Evolutionary conservation across 768 basidiomycete species (phyloP), one percentile per base, ranked within the genome.

Genomic region (Leccinum obscurum): DNA sequence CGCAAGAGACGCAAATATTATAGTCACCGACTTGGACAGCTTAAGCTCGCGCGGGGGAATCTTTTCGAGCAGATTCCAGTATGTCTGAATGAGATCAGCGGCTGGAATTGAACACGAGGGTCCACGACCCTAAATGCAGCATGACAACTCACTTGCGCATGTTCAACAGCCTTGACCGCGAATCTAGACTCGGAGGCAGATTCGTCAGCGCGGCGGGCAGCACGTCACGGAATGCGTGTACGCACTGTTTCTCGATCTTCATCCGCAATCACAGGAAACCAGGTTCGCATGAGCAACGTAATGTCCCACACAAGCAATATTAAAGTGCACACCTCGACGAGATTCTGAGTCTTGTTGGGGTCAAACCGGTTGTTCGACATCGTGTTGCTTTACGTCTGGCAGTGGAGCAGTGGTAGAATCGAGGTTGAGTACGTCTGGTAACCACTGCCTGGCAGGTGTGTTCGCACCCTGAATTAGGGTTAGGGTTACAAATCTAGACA

Each of bases 231-330:
- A 41, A 39, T 49, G 56, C 35, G 22, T 52, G 46, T 41, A 81
- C 90, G 75, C 71, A 94, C 89, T 97, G 95, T 83, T 95, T 95
- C 79, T 98, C 96, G 62, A 99, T 96, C 92, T 94, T 77, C 52
- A 50, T 48, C 54, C 9, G 55, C 30, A 62, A 37, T 53, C 51
- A 50, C 39, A 60, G 44, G 50, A 30, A 56, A 52, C 50, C 39
- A 52, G 44, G 14, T 56, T 67, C 57, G 41, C 37, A 61, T 68
- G 59, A 56, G 51, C 48, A 65, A 67, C 67, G 62, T 70, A 60
- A 60, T 59, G 63, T 55, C 62, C 56, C 24, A 37, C 28, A 55
- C 46, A 58, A 58, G 34, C 49, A 24, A 48, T 46, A 44, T 44
- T 28, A 17, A 56, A 63, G 49, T 22, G 72, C 83, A 65, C 71